These are phyloP conservation scores for Boletus speciosus DNA, from an alignment of 768 basidiomycete genomes.

Conservation along the genomic window DNA sequence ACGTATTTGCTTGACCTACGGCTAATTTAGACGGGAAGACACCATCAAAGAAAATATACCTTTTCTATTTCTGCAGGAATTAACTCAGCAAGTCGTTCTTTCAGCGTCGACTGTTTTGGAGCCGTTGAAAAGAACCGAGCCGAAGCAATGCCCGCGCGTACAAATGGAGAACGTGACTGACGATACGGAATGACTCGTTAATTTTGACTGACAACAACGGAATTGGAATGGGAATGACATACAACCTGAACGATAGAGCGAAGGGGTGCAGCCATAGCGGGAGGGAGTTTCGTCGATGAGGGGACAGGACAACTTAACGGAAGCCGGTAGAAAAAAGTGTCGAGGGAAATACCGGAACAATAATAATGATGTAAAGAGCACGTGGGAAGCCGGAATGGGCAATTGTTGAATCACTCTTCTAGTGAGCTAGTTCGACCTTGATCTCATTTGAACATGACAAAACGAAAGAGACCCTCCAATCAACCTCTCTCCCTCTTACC, in stretches of 20 bases:
- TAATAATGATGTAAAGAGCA: not conserved
- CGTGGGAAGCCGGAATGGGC: constrained; percentile 5
- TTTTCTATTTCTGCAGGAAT: constrained; percentile 75
- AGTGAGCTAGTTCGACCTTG: too few relatives aligned
- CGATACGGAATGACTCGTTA: constrained; percentile 1
- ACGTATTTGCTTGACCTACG: constrained; percentile 77
- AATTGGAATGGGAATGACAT: constrained; percentile 17
- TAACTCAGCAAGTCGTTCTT: constrained; percentile 90
- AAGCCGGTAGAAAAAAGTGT: constrained; percentile 5
- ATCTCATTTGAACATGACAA: constrained; percentile 12
- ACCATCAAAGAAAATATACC: constrained; percentile 11
- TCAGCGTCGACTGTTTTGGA: constrained; percentile 71
- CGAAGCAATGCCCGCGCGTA: constrained; percentile 43
- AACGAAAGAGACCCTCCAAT: constrained; percentile 24
- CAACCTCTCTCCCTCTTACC: constrained; percentile 37
- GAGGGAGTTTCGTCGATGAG: not conserved
- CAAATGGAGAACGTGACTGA: constrained; percentile 49
- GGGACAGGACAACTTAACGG: not conserved
- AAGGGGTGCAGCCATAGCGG: constrained; percentile 44
- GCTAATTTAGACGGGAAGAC: constrained; percentile 3
- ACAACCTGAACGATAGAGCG: constrained; percentile 37
- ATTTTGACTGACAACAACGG: not conserved
- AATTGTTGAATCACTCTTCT: too few relatives aligned
- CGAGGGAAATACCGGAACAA: constrained; percentile 27
- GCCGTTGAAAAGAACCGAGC: constrained; percentile 64